Evolutionary conservation across 140 eudicot species (phyloP).

Genomic region (Senecio squalidus): DNA sequence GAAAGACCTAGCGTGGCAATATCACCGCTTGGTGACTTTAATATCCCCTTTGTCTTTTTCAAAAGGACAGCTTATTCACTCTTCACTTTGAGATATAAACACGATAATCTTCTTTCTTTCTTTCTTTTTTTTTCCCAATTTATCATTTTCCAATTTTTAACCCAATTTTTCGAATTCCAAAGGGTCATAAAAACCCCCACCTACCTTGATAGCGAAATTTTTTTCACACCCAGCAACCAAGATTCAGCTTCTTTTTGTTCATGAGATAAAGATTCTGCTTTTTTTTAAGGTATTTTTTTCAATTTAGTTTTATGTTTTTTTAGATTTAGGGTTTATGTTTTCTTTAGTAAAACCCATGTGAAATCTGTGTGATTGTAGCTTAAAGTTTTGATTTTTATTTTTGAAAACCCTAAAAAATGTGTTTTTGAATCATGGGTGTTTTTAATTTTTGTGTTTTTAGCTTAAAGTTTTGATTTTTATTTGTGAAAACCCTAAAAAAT

Average conservation of each 20-base stretch:
- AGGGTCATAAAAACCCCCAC: neutral
- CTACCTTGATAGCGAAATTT: neutral
- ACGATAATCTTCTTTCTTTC: neutral
- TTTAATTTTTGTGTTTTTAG: neutral
- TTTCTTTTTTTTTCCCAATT: neutral
- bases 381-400: too few species aligned
- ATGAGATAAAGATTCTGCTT: neutral
- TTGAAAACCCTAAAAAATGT: neutral
- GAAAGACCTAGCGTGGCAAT: too few species aligned
- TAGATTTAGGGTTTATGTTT: neutral
- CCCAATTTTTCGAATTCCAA: neutral
- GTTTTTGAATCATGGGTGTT: neutral
- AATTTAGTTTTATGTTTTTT: neutral
- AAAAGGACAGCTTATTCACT: neutral
- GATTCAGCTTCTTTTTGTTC: neutral
- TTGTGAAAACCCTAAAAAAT: neutral
- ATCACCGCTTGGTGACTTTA: slow-evolving; percentile 4
- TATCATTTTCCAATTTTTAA: too few species aligned
- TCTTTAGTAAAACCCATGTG: neutral
- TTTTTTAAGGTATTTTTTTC: neutral
- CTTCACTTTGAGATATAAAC: neutral
- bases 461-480: neutral
- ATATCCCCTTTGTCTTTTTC: neutral
- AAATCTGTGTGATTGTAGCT: too few species aligned
- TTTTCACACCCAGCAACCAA: neutral